These are phyloP conservation scores for Lagenaria siceraria DNA, from an alignment of 306 rosid species.

Conservation along the genomic window DNA sequence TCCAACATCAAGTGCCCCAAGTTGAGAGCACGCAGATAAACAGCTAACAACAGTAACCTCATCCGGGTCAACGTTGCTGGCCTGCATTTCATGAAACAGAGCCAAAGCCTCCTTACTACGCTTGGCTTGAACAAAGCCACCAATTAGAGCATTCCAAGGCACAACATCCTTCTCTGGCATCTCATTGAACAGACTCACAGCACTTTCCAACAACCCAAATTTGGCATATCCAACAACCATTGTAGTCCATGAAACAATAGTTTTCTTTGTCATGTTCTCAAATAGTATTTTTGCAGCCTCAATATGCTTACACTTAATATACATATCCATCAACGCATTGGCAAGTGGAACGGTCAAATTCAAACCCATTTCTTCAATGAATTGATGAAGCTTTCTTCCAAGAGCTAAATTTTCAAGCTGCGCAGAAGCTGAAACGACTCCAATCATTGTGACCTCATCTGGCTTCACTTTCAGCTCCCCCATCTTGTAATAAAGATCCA, in stretches of 20 bases:
- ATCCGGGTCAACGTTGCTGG: conserved; percentile 42
- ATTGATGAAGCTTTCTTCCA: conserved; percentile 42
- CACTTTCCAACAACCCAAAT: conserved; percentile 44
- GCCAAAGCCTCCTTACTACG: conserved; percentile 59
- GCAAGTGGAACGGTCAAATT: conserved; percentile 47
- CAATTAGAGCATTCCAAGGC: conserved; percentile 80
- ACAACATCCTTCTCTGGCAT: conserved; percentile 61
- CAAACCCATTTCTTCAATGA: conserved; percentile 26
- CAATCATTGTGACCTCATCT: conserved; percentile 69
- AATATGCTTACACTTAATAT: conserved; percentile 55
- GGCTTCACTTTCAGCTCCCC: conserved; percentile 44
- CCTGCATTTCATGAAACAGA: conserved; percentile 76
- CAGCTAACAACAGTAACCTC: conserved; percentile 53
- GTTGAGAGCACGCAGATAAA: conserved; percentile 74
- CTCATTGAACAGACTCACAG: conserved; percentile 32
- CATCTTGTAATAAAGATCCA: conserved; percentile 37
- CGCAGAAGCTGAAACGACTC: conserved; percentile 61
- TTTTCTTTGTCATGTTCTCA: conserved; percentile 40
- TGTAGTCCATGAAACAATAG: conserved; percentile 64
- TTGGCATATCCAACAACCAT: conserved; percentile 73
- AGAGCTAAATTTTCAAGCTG: conserved; percentile 47
- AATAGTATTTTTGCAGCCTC: conserved; percentile 35
- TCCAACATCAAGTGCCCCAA: conserved; percentile 74
- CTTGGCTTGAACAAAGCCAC: conserved; percentile 66
- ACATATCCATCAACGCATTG: conserved; percentile 74